Evolutionary conservation across 805 yeast species (phyloP).

Genomic region (Sugiyamaella mastotermitis): DNA sequence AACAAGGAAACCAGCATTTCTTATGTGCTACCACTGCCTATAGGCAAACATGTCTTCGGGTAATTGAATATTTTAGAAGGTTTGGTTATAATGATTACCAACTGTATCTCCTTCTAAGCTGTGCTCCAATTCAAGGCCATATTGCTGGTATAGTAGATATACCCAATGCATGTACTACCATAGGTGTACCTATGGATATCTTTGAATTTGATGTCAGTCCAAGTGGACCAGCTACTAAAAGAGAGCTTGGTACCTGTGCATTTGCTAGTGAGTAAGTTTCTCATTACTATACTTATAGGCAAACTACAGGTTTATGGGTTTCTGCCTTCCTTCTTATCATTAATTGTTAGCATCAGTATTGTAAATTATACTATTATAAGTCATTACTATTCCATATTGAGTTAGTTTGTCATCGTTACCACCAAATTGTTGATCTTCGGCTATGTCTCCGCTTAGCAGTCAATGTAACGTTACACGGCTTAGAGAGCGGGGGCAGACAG

Average conservation of each 20-base stretch:
- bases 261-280: slow-evolving; percentile 21
- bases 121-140: slow-evolving; percentile 49
- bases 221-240: slow-evolving; percentile 26
- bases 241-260: slow-evolving; percentile 38
- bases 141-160: slow-evolving; percentile 48
- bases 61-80: slow-evolving; percentile 44
- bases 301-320: no score
- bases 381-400: no score
- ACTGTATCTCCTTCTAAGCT: slow-evolving; percentile 38
- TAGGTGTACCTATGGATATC: slow-evolving; percentile 47
- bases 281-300: no score
- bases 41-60: slow-evolving; percentile 44
- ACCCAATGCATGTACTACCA: slow-evolving; percentile 47
- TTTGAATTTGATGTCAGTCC: slow-evolving; percentile 45
- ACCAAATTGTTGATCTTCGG: no score
- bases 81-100: slow-evolving; percentile 49
- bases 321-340: no score
- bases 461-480: no score
- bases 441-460: no score
- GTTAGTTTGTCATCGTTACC: no score
- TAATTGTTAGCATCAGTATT: no score
- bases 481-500: no score
- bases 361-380: no score
- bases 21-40: slow-evolving; percentile 47
- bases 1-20: slow-evolving; percentile 40